Conservation (phyloP, 2,329 filamentous ascomycete species). For the Penicillium sp. region DNA sequence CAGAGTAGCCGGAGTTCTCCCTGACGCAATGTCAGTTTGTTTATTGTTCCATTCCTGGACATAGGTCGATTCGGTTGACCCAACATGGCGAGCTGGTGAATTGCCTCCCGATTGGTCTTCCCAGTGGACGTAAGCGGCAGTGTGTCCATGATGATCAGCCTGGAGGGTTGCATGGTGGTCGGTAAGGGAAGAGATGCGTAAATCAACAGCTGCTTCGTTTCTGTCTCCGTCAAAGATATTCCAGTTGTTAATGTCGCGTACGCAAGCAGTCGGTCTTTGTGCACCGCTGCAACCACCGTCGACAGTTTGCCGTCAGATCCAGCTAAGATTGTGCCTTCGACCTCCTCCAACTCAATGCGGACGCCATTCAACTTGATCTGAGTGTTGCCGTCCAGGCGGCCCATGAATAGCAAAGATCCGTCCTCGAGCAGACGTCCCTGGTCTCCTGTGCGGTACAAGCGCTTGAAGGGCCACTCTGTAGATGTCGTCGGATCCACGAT, state of each 20-base stretch:
- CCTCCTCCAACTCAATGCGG: constrained; percentile 44
- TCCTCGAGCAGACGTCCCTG: constrained; percentile 20
- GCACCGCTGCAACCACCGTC: too few relatives aligned
- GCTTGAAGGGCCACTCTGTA: constrained; percentile 19
- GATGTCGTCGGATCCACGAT: neutral
- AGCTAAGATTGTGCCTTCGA: constrained; percentile 29
- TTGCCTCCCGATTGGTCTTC: neutral
- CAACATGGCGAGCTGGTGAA: neutral
- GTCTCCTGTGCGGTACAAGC: constrained; percentile 27
- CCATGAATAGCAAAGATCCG: constrained; percentile 22
- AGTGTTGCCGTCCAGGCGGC: constrained; percentile 22
- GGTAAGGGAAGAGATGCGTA: neutral
- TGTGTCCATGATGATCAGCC: neutral
- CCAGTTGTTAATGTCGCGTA: constrained; percentile 15
- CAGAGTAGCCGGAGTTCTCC: neutral
- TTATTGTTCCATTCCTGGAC: neutral
- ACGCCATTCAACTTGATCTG: constrained; percentile 25
- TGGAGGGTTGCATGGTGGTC: neutral
- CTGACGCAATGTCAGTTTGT: neutral
- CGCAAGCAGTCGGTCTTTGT: too few relatives aligned
- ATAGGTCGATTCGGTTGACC: neutral
- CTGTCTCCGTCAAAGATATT: neutral
- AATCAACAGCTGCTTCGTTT: neutral
- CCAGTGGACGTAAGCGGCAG: neutral
- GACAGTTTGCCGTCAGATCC: constrained; percentile 19